Base-by-base conservation (phyloP, 169 alveolate species). In the Ophryocystis elektroscirrha region DNA sequence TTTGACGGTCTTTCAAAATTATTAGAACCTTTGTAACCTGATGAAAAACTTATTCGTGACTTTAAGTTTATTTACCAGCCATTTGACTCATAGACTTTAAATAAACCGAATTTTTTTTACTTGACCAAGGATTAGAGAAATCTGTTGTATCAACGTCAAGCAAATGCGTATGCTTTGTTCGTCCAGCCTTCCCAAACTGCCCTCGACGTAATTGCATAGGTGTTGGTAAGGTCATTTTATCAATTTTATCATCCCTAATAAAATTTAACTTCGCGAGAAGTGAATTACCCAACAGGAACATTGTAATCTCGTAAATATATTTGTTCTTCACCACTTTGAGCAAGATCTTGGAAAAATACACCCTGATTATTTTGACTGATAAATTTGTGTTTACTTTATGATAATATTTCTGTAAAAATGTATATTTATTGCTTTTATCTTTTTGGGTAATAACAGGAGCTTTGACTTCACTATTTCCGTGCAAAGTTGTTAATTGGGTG, bases 91-190 rank as follows among this genome's bases (percentile, higher is more conserved):
- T n/a, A n/a, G n/a, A n/a, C n/a, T n/a, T n/a, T n/a, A n/a, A 2
- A 39, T 42, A 4, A 52, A 52, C 12, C 53, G 59, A 9, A 52
- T 51, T 29, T 51, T 52, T 52, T 43, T 52, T 15, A 44, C 46
- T 47, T 2, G 45, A 55, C 79, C 79, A 69, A 15, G 79, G 65
- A 51, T 45, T 63, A 29, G 64, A 56, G 61, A 78, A 80, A 39
- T 71, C 65, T 0, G 95, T 82, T n/a, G 96, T 87, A 53, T 87
- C 96, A 41, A 80, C 91, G 59, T 79, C 87, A 35, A 82, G 76
- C 47, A 88, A 67, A 65, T 88, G 95, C 28, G 94, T 85, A 71
- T 84, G 84, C 61, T 88, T 88, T 24, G 84, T 71, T 39, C 75
- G 89, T 9, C 96, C 94, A 54, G 76, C 75, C 59, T 72, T 79